These are phyloP conservation scores for Cinnamomum micranthum DNA, from an alignment of 164 flowering plant species.

Conservation along the genomic window DNA sequence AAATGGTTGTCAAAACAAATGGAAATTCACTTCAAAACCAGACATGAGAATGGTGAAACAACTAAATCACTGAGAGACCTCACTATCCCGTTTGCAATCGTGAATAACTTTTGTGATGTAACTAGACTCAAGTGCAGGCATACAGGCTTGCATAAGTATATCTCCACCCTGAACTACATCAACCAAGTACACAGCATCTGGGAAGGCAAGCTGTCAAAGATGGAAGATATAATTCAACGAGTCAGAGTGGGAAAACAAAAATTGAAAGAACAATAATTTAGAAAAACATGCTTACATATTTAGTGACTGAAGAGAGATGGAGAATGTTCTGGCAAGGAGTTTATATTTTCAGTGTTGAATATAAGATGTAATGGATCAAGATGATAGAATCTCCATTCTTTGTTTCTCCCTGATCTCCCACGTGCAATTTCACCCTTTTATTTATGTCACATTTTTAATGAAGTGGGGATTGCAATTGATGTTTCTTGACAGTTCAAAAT, in stretches of 20 bases:
- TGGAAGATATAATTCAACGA: background rate
- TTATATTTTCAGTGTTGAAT: too few species aligned
- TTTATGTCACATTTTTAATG: too few species aligned
- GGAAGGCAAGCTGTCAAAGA: slow-evolving; percentile 76
- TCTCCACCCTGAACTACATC: slow-evolving; percentile 85
- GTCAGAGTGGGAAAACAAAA: background rate
- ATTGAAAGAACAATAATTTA: background rate
- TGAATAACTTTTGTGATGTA: slow-evolving; percentile 95
- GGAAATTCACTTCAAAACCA: background rate
- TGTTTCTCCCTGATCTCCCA: too few species aligned
- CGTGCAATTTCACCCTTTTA: too few species aligned
- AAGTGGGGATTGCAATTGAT: too few species aligned
- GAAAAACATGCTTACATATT: background rate
- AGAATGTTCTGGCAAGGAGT: background rate
- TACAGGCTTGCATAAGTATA: slow-evolving; percentile 78
- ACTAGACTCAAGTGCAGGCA: slow-evolving; percentile 97
- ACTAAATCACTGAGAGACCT: slow-evolving; percentile 51
- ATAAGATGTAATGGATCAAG: too few species aligned
- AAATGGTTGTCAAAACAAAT: slow-evolving; percentile 1
- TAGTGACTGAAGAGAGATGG: background rate
- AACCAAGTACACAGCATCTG: slow-evolving; percentile 86
- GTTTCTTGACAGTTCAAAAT: too few species aligned
- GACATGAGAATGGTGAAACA: slow-evolving; percentile 1
- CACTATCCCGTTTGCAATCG: slow-evolving; percentile 98
- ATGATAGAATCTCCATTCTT: too few species aligned